Conservation (phyloP, 805 yeast genomes). For the Metschnikowia drakensbergensis region DNA sequence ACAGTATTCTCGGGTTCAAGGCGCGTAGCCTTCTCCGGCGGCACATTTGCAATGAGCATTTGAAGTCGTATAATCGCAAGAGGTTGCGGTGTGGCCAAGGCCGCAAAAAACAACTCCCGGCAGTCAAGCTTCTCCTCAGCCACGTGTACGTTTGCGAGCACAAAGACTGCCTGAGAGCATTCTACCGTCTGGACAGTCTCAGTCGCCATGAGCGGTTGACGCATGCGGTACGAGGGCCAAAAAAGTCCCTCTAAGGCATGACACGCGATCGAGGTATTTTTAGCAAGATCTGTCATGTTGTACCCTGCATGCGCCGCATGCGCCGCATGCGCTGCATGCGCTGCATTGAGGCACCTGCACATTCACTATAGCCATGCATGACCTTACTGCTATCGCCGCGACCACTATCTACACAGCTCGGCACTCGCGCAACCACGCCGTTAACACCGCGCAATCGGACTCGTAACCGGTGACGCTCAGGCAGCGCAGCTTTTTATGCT, state of each 20-base stretch:
- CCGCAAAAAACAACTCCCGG: slow-evolving; percentile 5
- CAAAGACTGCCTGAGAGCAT: slow-evolving; percentile 15
- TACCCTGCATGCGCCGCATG: not conserved
- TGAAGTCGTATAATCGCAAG: slow-evolving; percentile 15
- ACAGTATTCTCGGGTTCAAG: slow-evolving; percentile 14
- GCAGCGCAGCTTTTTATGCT: no score
- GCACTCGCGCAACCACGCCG: no score
- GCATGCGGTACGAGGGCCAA: not conserved
- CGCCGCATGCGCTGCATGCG: not conserved
- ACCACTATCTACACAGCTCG: no score
- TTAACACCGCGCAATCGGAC: no score
- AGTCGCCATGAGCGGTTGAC: slow-evolving; percentile 16
- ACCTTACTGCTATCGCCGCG: no score
- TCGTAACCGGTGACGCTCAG: no score
- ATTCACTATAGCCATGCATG: no score
- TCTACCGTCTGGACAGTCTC: slow-evolving; percentile 19
- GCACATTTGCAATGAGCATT: slow-evolving; percentile 17
- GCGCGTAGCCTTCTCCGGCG: slow-evolving; percentile 16
- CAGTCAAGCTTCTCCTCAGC: slow-evolving; percentile 8
- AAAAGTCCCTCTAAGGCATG: not conserved
- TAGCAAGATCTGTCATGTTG: not conserved
- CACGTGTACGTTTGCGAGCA: slow-evolving; percentile 17
- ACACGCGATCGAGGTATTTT: not conserved
- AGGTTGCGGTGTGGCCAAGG: slow-evolving; percentile 6
- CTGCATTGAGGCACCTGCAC: no score